Evolutionary conservation across 1,139 yeast genomes (phyloP), one percentile per base, ranked within the genome.

Genomic region (Spathaspora sp.): DNA sequence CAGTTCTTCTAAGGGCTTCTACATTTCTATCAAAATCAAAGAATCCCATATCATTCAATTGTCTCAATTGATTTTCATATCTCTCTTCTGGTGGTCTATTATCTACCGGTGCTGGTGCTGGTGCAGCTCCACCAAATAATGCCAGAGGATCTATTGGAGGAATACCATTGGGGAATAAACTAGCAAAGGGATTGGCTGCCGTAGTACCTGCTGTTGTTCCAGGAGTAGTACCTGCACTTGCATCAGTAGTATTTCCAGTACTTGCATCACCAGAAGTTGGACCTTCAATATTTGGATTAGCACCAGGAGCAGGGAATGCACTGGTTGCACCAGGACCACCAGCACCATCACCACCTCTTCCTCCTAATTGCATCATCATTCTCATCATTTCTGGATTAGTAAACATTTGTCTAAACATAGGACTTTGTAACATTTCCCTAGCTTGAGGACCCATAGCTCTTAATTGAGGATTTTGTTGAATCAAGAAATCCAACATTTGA

Each of bases 31-130:
- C 98, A 61, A 91, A 93, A 57, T 93, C 98, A 56, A 81, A 84
- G 70, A 93, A 93, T 2, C 99, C 99, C 86, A 93, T 89, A 62
- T 93, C 99, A 64, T 93, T 93, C 63, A 93, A 78, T 65, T 91
- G 98, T 60, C 96, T 81, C 58, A 93, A 74, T 64, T 93, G 98
- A n/a, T 75, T 64, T 63, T 88, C 97, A 66, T 86, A 93, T 51
- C 96, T 79, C 65, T 89, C 98, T 72, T 93, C 99, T 9, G 98
- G 98, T 2, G 99, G 98, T 61, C 97, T 79, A 51, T 67, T 86
- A 59, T 91, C 98, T 11, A 69, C 78, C 5, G 84, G 81, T 16
- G 76, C 67, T 16, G 69, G 57, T 11, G 68, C 58, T n/a, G 63
- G 58, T n/a, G 43, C 41, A 10, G 44, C 50, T 7, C 43, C 46